phyloP scores from a whole-genome alignment of 345 rosid genomes.

The Melastoma malabathricum region DNA sequence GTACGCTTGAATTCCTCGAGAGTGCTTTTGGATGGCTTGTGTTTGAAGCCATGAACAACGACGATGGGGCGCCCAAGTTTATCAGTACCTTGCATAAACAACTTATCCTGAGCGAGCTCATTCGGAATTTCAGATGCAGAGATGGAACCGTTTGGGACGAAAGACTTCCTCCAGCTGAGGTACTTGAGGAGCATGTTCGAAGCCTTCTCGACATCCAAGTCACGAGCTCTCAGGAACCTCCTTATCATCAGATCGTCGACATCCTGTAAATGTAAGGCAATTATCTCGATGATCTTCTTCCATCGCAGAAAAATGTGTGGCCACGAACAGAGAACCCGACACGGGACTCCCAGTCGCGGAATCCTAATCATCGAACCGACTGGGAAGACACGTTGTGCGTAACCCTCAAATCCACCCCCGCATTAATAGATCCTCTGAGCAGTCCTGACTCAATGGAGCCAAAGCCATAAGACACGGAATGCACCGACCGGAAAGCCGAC shows the following conservation, averaged over 20 bases:
- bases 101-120: conserved; percentile 52
- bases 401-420: no score
- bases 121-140: conserved; percentile 38
- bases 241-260: conserved; percentile 66
- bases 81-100: conserved; percentile 67
- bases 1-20: conserved; percentile 73
- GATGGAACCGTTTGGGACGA: conserved; percentile 47
- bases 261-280: conserved; percentile 26
- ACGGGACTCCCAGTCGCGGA: no score
- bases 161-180: conserved; percentile 49
- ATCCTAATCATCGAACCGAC: no score
- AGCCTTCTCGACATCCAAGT: conserved; percentile 78
- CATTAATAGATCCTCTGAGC: no score
- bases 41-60: conserved; percentile 44
- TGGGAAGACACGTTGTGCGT: no score
- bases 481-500: no score
- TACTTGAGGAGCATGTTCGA: conserved; percentile 55
- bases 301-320: no score
- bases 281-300: no score
- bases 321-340: background rate
- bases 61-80: conserved; percentile 58
- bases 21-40: conserved; percentile 47
- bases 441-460: no score
- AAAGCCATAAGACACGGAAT: no score
- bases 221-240: conserved; percentile 80